Evolutionary conservation across 1,284 basidiomycete species (phyloP).

Genomic region (Prillingera fragicola): DNA sequence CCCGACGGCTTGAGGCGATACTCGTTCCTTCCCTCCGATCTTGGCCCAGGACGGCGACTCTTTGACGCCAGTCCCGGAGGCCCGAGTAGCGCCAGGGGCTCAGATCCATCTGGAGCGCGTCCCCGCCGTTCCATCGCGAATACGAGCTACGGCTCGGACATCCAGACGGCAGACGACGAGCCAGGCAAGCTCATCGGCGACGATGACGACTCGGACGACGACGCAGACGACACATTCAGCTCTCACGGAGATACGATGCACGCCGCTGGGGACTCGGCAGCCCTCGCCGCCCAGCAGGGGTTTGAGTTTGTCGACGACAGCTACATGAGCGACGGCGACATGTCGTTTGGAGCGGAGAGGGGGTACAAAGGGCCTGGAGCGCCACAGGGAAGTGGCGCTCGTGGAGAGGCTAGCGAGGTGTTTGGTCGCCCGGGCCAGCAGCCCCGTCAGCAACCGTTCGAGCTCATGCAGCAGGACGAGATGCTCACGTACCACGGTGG

Average conservation of each 20-base stretch:
- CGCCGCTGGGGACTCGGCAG: not conserved
- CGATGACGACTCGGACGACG: conserved; percentile 10
- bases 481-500: conserved; percentile 47
- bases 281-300: not conserved
- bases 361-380: too few relatives aligned
- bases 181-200: conserved; percentile 11
- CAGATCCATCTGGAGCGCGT: conserved; percentile 1
- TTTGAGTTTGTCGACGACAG: conserved; percentile 14
- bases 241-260: conserved; percentile 4
- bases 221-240: conserved; percentile 11
- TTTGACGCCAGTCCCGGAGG: conserved; percentile 7
- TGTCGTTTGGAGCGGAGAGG: not conserved
- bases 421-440: conserved; percentile 8
- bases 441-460: conserved; percentile 16
- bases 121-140: conserved; percentile 33
- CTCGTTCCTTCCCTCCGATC: conserved; percentile 31
- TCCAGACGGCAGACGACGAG: conserved; percentile 13
- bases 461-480: conserved; percentile 42
- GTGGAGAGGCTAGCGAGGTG: too few relatives aligned
- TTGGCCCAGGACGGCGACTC: conserved; percentile 9
- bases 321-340: conserved; percentile 7
- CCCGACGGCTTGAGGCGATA: conserved; percentile 37
- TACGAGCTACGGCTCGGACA: conserved; percentile 36
- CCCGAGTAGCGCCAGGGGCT: not conserved
- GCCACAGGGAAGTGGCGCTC: too few relatives aligned